A percentile compares a stretch with the other conserved stretches of the same genome.
Conservation (phyloP, 345 rosid species). For the Diplotaxis tenuifolia region DNA sequence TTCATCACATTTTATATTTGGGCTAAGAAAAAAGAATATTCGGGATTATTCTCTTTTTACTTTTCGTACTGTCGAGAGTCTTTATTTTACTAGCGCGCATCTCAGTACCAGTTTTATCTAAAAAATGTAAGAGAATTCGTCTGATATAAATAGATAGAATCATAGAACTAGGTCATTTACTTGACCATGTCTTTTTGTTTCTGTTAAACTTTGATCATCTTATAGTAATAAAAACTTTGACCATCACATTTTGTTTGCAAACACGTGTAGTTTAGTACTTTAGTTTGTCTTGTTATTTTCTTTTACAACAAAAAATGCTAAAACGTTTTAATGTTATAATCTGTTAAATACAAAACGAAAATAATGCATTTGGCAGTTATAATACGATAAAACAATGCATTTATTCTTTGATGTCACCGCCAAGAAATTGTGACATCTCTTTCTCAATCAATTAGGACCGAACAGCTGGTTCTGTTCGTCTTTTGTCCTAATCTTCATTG, state of each 20-base stretch:
- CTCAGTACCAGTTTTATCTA: not conserved
- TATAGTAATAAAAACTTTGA: not conserved
- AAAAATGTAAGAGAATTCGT: not conserved
- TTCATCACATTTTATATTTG: not conserved
- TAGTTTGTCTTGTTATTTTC: not conserved
- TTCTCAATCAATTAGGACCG: conserved; percentile 25
- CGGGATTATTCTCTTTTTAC: not conserved
- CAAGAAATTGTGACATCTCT: conserved; percentile 3
- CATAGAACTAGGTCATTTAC: not conserved
- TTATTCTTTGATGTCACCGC: conserved; percentile 22
- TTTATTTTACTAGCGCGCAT: not conserved
- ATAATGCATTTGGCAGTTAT: not conserved
- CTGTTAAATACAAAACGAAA: not conserved
- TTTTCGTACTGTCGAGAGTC: not conserved
- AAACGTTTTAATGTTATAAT: not conserved
- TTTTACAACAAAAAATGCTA: not conserved
- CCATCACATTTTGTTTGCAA: not conserved
- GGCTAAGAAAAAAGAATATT: not conserved
- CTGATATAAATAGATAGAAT: not conserved
- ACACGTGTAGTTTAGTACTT: not conserved
- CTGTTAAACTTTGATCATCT: not conserved
- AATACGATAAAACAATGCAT: not conserved
- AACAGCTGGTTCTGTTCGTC: conserved; percentile 30
- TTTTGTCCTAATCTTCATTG: conserved; percentile 19
- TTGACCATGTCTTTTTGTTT: not conserved